Conservation (phyloP, 192 early-diverging fungal species). For the Backusella morwellensis region DNA sequence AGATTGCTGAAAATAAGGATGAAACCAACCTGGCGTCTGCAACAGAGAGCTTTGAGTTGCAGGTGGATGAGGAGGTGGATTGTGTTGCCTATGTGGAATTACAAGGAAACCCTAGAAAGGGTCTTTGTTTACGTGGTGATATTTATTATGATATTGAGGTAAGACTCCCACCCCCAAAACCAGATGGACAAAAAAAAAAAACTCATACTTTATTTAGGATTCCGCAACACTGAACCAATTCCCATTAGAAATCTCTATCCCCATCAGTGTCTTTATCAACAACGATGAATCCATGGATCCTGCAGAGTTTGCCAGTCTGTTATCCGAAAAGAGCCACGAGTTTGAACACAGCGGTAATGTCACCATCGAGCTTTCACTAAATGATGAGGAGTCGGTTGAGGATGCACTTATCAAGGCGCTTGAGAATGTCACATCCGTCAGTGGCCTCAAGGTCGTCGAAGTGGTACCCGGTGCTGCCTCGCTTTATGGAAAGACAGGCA, state of each 20-base stretch:
- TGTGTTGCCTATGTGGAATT: constrained; percentile 26
- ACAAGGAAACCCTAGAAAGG: constrained; percentile 19
- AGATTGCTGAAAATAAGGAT: background rate
- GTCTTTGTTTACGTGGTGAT: constrained; percentile 32
- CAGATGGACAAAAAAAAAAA: background rate
- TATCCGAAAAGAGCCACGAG: constrained; percentile 41
- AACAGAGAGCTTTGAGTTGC: constrained; percentile 29
- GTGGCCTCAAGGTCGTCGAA: constrained; percentile 55
- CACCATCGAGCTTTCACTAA: constrained; percentile 28
- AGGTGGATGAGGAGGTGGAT: constrained; percentile 21
- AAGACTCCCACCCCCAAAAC: background rate
- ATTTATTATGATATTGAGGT: constrained; percentile 36
- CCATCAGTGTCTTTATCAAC: constrained; percentile 46
- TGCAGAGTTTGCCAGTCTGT: constrained; percentile 42
- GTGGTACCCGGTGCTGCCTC: constrained; percentile 55
- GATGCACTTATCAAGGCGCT: constrained; percentile 44
- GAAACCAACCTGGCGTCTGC: constrained; percentile 11
- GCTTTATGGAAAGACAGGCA: constrained; percentile 54
- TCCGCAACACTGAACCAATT: constrained; percentile 14
- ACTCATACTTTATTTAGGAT: background rate
- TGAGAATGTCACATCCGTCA: constrained; percentile 43
- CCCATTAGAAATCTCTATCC: constrained; percentile 44
- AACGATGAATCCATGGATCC: constrained; percentile 43
- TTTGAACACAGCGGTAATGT: constrained; percentile 49
- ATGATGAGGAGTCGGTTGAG: constrained; percentile 33